Base-by-base conservation (phyloP, 2,329 filamentous ascomycete species). In the Curvularia sp. region DNA sequence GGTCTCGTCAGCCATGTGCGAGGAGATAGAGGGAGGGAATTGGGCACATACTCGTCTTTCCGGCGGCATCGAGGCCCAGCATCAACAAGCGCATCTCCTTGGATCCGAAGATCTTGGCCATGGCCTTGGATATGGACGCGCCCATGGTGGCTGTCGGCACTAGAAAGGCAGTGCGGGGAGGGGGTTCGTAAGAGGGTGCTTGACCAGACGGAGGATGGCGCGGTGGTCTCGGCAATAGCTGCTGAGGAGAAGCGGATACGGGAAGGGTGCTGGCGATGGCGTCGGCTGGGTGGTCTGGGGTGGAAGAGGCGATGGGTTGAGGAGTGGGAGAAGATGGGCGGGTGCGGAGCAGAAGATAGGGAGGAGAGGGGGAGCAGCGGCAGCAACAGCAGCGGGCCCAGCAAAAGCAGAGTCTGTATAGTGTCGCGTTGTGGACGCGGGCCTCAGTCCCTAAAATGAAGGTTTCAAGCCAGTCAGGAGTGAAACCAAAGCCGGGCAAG, bases 1-100 rank as follows among this genome's bases (percentile, higher is more conserved):
- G 43, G 35, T 18, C 3, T 13, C 20, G 60, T 73, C 50, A 75
- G 69, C 18, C 58, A 49, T 28, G 42, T 24, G 49, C 5, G 43
- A 31, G 18, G 12, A 13, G 33, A 7, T 5, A 10, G 28, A 31
- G 8, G 28, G 2, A n/a, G 39, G 38, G 28, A 48, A 30, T 39
- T 38, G 42, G 31, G 8, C 12, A 53, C 81, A 59, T 79, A 84
- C 81, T 98, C 33, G 95, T 99, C 86, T 99, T 99, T 81, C 95
- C 95, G 55, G 95, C 95, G 63, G 95, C 95, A 80, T 99, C 95
- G 68, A 98, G 88, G 63, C 95, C 95, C 75, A 99, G 84, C 95
- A 99, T 99, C 77, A 98, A 84, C 77, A 99, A 86, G 72, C 95
- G 91, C 93, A 98, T 98, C 82, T 98, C 95, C 84, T 97, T 97